Evolutionary conservation across 495 filamentous ascomycete species (phyloP).

Genomic region (Parachaetomium inaequale): DNA sequence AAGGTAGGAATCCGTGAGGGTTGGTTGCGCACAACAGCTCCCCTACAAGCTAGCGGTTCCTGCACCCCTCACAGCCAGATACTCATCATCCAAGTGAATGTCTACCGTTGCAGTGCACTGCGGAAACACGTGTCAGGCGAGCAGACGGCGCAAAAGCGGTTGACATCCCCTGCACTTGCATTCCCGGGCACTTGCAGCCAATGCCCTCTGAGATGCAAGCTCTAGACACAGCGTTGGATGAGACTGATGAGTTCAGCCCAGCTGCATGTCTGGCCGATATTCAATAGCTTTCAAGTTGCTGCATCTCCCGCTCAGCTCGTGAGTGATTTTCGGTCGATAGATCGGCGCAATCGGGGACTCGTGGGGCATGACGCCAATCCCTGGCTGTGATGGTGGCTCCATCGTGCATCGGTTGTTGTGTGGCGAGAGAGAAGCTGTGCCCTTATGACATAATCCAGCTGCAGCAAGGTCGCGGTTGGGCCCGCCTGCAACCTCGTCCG

Average conservation of each 20-base stretch:
- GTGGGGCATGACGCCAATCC: conserved; percentile 1
- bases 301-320: not conserved
- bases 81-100: no score
- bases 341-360: not conserved
- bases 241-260: not conserved
- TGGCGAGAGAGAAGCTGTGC: not conserved
- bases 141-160: conserved; percentile 21
- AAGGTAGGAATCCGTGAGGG: not conserved
- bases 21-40: not conserved
- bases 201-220: not conserved
- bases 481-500: not conserved
- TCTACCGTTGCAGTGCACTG: conserved; percentile 5
- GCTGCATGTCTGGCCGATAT: not conserved
- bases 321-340: not conserved
- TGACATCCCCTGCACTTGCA: not conserved
- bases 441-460: conserved; percentile 16
- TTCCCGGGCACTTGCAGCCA: conserved; percentile 14
- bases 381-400: no score
- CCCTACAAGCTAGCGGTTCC: not conserved
- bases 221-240: conserved; percentile 1
- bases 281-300: not conserved
- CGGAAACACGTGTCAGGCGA: conserved; percentile 34
- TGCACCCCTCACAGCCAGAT: not conserved
- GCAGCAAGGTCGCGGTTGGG: conserved; percentile 3
- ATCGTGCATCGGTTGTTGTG: not conserved